Evolutionary conservation across 768 basidiomycete genomes (phyloP), one percentile per base, ranked within the genome.

Genomic region (Psilocybe tampanensis): DNA sequence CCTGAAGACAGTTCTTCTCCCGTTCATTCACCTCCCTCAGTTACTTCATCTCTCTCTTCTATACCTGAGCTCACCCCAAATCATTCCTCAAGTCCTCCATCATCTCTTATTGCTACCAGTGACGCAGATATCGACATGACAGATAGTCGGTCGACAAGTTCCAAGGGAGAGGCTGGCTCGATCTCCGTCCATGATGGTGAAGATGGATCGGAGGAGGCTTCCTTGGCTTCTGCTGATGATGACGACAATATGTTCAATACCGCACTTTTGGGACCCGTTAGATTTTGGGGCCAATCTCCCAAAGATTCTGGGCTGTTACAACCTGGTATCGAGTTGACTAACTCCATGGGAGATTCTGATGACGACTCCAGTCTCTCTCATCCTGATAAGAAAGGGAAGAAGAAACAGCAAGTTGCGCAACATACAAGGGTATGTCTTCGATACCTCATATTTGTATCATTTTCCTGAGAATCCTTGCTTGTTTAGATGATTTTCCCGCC

Each of bases 61-160:
- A 63, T 88, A 44, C 88, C 89, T n/a, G 83, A 79, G 47, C 78
- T 90, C 26, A 84, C 82, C 8, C 84, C 87, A 0, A 84, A 84
- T 64, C 68, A 74, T 61, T 87, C 88, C 2, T 90, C 87, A 9
- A 89, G 87, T 63, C 86, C 87, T 1, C 81, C 81, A 13, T 69
- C 69, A 12, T 73, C 73, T 9, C 65, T 70, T 32, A 75, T 72
- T 47, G 66, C 74, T 8, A 76, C 74, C 5, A 76, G 76, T 52
- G 76, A 78, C 39, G 64, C 73, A 55, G 75, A 74, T 42, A 58
- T 70, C 39, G 71, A 72, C 43, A 67, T 64, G 44, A 63, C 56
- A 42, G 64, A 58, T 39, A 65, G 48, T 51, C 55, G 52, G 29
- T 44, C 63, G 4, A 54, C 53, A 12, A 62, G 60, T 56, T 52